Evolutionary conservation across 2,329 filamentous ascomycete genomes (phyloP).

Genomic region (Ceratocystis ficicola): DNA sequence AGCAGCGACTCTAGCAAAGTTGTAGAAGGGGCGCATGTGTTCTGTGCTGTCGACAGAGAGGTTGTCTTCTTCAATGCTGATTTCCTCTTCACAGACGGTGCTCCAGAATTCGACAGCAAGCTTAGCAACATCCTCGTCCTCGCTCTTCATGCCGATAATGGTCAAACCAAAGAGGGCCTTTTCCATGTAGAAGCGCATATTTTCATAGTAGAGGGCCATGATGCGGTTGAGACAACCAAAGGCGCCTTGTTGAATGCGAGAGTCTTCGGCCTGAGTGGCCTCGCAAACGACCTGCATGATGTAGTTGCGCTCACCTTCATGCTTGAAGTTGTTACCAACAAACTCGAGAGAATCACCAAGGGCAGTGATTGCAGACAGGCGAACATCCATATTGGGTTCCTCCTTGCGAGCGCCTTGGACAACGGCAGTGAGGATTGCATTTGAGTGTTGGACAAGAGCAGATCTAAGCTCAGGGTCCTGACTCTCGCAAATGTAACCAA

Average conservation of each 20-base stretch:
- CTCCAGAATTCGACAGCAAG: constrained; percentile 99
- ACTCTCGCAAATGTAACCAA: constrained; percentile 96
- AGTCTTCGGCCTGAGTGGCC: constrained; percentile 86
- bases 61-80: constrained; percentile 95
- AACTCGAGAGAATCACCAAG: constrained; percentile 96
- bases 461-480: constrained; percentile 78
- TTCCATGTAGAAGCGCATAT: constrained; percentile 99
- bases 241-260: constrained; percentile 83
- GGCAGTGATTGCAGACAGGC: constrained; percentile 82
- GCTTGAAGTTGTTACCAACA: constrained; percentile 95
- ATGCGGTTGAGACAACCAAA: constrained; percentile 97
- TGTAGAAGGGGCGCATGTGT: constrained; percentile 84
- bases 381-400: constrained; percentile 81
- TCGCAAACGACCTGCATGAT: constrained; percentile 99
- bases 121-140: constrained; percentile 96
- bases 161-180: constrained; percentile 96
- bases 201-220: constrained; percentile 97
- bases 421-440: constrained; percentile 93
- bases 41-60: constrained; percentile 56
- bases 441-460: constrained; percentile 74
- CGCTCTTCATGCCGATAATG: constrained; percentile 95
- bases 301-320: constrained; percentile 98
- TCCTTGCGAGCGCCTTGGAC: constrained; percentile 96
- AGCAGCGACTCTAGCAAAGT: constrained; percentile 86
- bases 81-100: constrained; percentile 98